Evolutionary conservation across 2,329 filamentous ascomycete genomes (phyloP), one percentile per base, ranked within the genome.

Genomic region (Didymellaceae sp.): DNA sequence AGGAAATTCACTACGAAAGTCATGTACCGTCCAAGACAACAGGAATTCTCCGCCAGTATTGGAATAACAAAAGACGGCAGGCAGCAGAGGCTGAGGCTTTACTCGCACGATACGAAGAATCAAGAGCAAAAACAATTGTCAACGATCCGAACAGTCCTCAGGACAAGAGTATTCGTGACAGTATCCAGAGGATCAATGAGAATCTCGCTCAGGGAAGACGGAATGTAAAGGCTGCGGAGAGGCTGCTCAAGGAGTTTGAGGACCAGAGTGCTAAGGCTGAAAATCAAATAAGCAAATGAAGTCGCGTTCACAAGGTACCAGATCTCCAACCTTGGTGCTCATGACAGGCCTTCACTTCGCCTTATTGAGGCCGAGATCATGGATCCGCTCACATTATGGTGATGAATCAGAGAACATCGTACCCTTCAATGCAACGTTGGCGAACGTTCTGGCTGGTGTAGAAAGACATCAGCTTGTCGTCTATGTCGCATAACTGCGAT

Each of bases 201-300:
- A n/a, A n/a, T n/a, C n/a, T n/a, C n/a, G 47, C 33, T 1, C 26
- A 46, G 8, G 10, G 53, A 21, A 54, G 35, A 14, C 47, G 41
- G 38, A 58, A 61, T 4, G 13, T 63, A 1, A 35, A 55, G 17
- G 59, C 58, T 22, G 58, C 58, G 3, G 56, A 49, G 33, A 41
- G 55, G 13, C 11, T 65, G 34, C 45, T 65, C 17, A 54, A 42
- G 17, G 54, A 54, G 20, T 57, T 57, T 13, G 62, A 63, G 31
- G 54, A 58, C 6, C 45, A 48, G 22, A 24, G 58, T 9, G 22
- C 26, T 1, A 46, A 45, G 47, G 52, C 52, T 20, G 59, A 63
- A 31, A 16, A 4, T 5, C 11, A n/a, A 6, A 21, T 4, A 16
- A 37, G 42, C 22, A 42, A 14, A 25, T 33, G 7, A 26, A 16